Conservation (phyloP, 202 grass and related monocot genomes). For the Alloteropsis angusta region DNA sequence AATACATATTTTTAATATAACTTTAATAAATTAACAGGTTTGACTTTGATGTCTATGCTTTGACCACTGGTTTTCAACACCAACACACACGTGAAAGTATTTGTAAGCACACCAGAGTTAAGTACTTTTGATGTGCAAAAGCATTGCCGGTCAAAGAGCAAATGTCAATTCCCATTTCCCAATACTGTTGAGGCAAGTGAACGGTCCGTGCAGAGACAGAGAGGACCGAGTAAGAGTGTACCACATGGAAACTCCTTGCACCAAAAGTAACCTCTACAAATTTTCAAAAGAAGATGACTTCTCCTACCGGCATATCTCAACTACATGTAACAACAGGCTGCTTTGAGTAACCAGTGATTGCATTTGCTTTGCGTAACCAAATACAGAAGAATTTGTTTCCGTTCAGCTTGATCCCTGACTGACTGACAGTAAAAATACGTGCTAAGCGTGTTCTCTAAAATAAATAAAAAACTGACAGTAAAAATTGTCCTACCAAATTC, state of each 20-base stretch:
- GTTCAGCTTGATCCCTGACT: background rate
- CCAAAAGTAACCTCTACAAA: background rate
- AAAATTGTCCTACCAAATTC: background rate
- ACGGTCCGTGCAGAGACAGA: background rate
- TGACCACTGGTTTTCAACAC: too few relatives aligned
- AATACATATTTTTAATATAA: background rate
- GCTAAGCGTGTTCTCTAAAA: too few relatives aligned
- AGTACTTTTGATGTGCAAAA: too few relatives aligned
- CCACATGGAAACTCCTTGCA: background rate
- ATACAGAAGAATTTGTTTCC: background rate
- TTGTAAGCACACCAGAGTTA: too few relatives aligned
- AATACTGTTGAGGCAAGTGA: too few relatives aligned
- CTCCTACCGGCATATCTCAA: background rate
- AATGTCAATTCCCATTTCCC: too few relatives aligned
- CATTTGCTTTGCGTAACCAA: too few relatives aligned
- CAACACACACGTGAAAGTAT: background rate
- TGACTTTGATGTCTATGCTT: background rate
- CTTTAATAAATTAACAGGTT: background rate
- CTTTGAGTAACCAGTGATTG: background rate
- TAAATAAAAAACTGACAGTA: too few relatives aligned
- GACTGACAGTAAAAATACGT: background rate
- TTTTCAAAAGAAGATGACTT: background rate
- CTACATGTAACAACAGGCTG: background rate
- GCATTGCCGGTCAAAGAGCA: background rate
- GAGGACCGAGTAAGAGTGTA: background rate